Evolutionary conservation across 2,329 filamentous ascomycete genomes (phyloP), one percentile per base, ranked within the genome.

Genomic region (Graphilbum fragrans): DNA sequence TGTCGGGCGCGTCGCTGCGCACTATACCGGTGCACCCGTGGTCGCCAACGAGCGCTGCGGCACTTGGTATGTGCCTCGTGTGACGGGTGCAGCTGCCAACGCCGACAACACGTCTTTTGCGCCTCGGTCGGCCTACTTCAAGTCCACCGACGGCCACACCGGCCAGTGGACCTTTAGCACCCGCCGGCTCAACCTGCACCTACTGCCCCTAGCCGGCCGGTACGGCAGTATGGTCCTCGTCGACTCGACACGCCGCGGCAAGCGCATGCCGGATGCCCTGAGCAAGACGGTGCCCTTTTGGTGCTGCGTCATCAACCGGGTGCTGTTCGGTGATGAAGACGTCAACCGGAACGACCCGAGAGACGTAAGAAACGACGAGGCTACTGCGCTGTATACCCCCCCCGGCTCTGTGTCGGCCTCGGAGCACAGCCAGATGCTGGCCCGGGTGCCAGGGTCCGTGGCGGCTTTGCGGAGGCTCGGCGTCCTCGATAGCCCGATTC

Each of bases 21-120:
- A 69, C 0, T 76, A 69, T 43, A 51, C 44, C 19, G 51, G 45
- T 22, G 35, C 53, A 3, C 86, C 87, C 0, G 66, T 96, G 2
- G 68, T 96, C 14, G 87, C 90, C 23, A 98, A 98, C 56, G 88
- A 96, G 65, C 75, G 92, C 45, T 96, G 92, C 58, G 92, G 92
- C 1, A 90, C 85, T 60, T 98, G 92, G 92, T 96, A 96, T 58
- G 82, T 96, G 21, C 62, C 67, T 27, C 80, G 80, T 0, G 59
- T 59, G 19, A 54, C 21, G 92, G 90, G 60, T 62, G 62, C 57
- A 1, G 83, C 75, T 25, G 29, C 14, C 29, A 16, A 12, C 7
- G 23, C 23, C 23, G 23, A 12, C 7, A 27, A 7, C 23, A 12
- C 7, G 12, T 7, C 23, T 27, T 7, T 27, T 12, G 8, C 8